A percentile compares a stretch with the other conserved stretches of the same genome.
phyloP scores from a whole-genome alignment of 495 filamentous ascomycete genomes.

The Talaromyces trachyspermus region DNA sequence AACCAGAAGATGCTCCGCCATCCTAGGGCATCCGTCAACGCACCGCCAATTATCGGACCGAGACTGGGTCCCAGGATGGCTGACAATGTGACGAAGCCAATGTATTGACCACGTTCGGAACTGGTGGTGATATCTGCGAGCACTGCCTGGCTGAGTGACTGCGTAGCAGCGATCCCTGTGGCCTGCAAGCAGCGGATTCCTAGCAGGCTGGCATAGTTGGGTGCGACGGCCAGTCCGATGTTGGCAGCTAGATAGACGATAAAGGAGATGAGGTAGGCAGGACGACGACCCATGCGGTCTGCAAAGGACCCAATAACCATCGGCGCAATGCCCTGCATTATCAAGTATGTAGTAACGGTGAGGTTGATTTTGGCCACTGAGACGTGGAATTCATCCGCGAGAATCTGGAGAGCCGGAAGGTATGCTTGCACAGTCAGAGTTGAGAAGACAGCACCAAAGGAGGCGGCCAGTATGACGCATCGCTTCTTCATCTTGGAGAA shows the following conservation, averaged over 20 bases:
- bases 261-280: conserved; percentile 53
- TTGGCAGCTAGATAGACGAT: conserved; percentile 54
- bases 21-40: conserved; percentile 25
- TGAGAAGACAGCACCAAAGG: too few species aligned
- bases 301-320: conserved; percentile 53
- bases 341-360: conserved; percentile 54
- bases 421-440: too few species aligned
- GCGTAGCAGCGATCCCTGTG: conserved; percentile 39
- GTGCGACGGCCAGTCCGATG: conserved; percentile 55
- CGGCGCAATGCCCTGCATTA: conserved; percentile 55
- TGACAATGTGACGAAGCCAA: conserved; percentile 31
- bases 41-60: conserved; percentile 40
- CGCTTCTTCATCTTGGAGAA: too few species aligned
- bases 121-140: conserved; percentile 54
- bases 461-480: too few species aligned
- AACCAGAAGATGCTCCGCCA: conserved; percentile 43
- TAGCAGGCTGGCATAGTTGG: conserved; percentile 51
- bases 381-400: conserved; percentile 30
- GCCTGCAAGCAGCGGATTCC: conserved; percentile 57
- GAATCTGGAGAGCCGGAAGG: conserved; percentile 29
- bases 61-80: conserved; percentile 20
- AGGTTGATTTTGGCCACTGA: conserved; percentile 36
- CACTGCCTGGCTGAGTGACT: conserved; percentile 40
- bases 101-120: conserved; percentile 53
- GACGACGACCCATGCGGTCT: conserved; percentile 51